phyloP scores from a whole-genome alignment of 2,329 filamentous ascomycete genomes.

The Botryosphaeria dothidea region DNA sequence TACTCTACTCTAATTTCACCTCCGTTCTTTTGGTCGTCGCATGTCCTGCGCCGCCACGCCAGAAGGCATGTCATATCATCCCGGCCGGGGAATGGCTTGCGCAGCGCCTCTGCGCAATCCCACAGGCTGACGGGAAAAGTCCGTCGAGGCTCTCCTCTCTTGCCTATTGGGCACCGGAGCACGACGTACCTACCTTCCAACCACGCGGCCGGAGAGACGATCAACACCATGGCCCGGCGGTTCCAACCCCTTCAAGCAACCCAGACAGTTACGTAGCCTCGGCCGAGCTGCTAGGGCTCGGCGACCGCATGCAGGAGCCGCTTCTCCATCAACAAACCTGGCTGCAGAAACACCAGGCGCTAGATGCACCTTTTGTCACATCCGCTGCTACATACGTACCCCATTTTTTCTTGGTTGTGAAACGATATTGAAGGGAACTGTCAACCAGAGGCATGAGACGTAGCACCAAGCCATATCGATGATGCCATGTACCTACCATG shows the following conservation, averaged over 20 bases:
- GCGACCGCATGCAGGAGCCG: slow-evolving; percentile 16
- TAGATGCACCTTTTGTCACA: slow-evolving; percentile 4
- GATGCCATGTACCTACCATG: neutral
- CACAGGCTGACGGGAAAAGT: slow-evolving; percentile 6
- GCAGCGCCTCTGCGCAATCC: neutral
- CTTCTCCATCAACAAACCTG: slow-evolving; percentile 17
- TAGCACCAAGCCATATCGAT: neutral
- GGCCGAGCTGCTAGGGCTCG: slow-evolving; percentile 17
- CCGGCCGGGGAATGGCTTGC: neutral
- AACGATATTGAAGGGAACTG: neutral
- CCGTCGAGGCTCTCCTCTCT: slow-evolving; percentile 9
- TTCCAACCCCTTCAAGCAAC: slow-evolving; percentile 3
- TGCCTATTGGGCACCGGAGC: neutral
- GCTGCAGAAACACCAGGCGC: slow-evolving; percentile 8
- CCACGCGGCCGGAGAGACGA: neutral
- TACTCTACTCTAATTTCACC: slow-evolving; percentile 8
- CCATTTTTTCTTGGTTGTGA: neutral
- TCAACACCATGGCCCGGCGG: slow-evolving; percentile 13
- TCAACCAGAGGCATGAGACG: neutral
- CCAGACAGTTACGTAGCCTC: slow-evolving; percentile 16
- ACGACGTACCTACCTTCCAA: slow-evolving; percentile 3
- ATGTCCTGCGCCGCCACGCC: neutral
- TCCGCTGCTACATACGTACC: neutral
- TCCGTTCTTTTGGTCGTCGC: neutral
- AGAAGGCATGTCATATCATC: slow-evolving; percentile 4